Percentiles rank a stretch among this genome's conserved stretches.
Conservation (phyloP, 2,329 filamentous ascomycete species). For the Cadophora sp. region DNA sequence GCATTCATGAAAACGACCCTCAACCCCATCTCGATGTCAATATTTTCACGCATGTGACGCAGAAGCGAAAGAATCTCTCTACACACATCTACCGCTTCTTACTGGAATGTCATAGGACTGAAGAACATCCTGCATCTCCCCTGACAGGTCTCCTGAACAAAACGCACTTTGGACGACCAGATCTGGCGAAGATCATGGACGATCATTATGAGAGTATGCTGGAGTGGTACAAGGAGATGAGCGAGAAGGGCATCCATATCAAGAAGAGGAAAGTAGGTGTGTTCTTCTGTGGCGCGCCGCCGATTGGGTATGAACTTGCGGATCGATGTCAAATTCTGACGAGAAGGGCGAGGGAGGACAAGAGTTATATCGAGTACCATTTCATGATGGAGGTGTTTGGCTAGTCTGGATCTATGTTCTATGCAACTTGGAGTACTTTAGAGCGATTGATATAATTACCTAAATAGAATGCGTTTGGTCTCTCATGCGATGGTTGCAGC, state of each 20-base stretch:
- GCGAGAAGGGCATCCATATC: conserved; percentile 20
- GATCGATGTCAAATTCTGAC: conserved; percentile 60
- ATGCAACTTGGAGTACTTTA: not conserved
- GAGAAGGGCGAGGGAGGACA: conserved; percentile 57
- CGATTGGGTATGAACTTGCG: conserved; percentile 61
- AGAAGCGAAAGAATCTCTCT: conserved; percentile 59
- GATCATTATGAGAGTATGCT: conserved; percentile 61
- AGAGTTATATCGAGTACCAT: conserved; percentile 59
- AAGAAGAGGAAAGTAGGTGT: conserved; percentile 53
- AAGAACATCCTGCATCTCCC: conserved; percentile 57
- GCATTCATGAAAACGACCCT: conserved; percentile 47
- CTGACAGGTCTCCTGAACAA: conserved; percentile 60
- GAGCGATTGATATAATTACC: not conserved
- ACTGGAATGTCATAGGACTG: conserved; percentile 61
- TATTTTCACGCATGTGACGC: conserved; percentile 63
- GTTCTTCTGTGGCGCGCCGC: conserved; percentile 62
- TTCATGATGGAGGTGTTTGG: conserved; percentile 66
- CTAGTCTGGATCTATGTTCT: conserved; percentile 32
- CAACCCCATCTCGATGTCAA: conserved; percentile 57
- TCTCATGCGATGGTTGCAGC: not conserved
- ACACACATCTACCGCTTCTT: conserved; percentile 63
- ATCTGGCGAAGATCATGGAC: conserved; percentile 59
- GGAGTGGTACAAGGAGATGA: conserved; percentile 30
- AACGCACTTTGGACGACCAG: conserved; percentile 61
- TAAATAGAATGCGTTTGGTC: not conserved